Conservation (phyloP, 805 yeast genomes). For the Ogataea parapolymorpha region DNA sequence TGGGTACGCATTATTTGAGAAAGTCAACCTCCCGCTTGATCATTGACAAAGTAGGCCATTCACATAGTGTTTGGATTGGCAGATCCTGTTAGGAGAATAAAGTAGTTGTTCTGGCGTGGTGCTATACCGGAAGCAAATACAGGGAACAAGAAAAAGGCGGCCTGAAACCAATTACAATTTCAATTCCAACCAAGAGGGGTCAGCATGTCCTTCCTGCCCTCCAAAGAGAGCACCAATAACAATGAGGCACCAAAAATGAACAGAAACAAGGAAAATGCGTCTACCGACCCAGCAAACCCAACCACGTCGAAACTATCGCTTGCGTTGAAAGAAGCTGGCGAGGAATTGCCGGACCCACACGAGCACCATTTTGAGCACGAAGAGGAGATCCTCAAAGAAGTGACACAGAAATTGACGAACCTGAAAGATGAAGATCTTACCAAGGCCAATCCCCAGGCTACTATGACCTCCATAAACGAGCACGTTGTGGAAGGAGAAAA, state of each 20-base stretch:
- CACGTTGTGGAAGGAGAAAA: conserved; percentile 11
- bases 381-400: conserved; percentile 26
- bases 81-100: too few relatives aligned
- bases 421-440: conserved; percentile 21
- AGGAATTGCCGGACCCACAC: conserved; percentile 21
- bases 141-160: too few relatives aligned
- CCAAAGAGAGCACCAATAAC: neutral
- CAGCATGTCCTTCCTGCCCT: conserved; percentile 2
- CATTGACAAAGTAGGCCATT: neutral
- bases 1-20: neutral
- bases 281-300: conserved; percentile 6
- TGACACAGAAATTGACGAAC: conserved; percentile 26
- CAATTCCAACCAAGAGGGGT: neutral
- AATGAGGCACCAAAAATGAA: conserved; percentile 1
- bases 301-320: conserved; percentile 29
- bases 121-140: too few relatives aligned
- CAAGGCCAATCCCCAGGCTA: conserved; percentile 10
- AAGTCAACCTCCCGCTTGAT: neutral
- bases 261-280: conserved; percentile 5
- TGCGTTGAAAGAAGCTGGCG: conserved; percentile 26
- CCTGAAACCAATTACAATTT: too few relatives aligned
- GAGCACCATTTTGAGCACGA: conserved; percentile 27
- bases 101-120: too few relatives aligned
- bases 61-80: too few relatives aligned
- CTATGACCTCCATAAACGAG: conserved; percentile 7